Base-by-base conservation (phyloP, 306 rosid species). In the Vigna mungo region DNA sequence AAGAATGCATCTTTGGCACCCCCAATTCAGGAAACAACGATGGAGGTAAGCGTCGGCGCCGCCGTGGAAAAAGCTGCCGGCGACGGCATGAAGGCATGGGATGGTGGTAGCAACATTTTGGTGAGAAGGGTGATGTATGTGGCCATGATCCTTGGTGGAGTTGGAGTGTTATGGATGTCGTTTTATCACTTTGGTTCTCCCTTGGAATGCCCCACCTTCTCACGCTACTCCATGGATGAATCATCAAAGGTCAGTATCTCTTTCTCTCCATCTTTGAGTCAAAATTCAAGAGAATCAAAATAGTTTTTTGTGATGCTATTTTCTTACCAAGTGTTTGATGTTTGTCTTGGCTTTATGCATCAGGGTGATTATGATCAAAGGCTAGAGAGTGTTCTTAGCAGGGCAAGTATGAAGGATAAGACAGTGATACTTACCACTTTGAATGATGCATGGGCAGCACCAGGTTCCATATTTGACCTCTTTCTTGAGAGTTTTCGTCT, bases 371-470 rank as follows among this genome's bases (percentile, higher is more conserved):
- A 36, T 65, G 87, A 43, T 46, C 59, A 78, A 72, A 59, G 59
- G 47, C 78, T 92, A 18, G 82, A 84, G 13, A 13, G 34, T 4
- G 74, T 92, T 48, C 84, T 94, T 1, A 83, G 20, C 83, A 68
- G 76, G 0, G 98, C 97, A 7, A 73, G 97, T 0, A 92, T 82
- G 93, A 27, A 81, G 66, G 64, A 84, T 53, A 82, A 83, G 52
- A 94, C 97, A 15, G 87, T 94, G 49, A 84, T 94, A 32, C 10
- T 94, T 4, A 91, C 97, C 15, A 94, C 91, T 2, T 18, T 94
- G 23, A 94, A 94, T 41, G 92, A 88, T 11, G 98, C 98, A 20
- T 92, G 98, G 97, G 91, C 93, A 5, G 89, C 89, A 51, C 90
- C 93, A 20, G 80, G 85, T 20, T 92, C 96, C 3, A 79, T 94